Evolutionary conservation across 179 eudicot species (phyloP).

Genomic region (Carnegiea gigantea): DNA sequence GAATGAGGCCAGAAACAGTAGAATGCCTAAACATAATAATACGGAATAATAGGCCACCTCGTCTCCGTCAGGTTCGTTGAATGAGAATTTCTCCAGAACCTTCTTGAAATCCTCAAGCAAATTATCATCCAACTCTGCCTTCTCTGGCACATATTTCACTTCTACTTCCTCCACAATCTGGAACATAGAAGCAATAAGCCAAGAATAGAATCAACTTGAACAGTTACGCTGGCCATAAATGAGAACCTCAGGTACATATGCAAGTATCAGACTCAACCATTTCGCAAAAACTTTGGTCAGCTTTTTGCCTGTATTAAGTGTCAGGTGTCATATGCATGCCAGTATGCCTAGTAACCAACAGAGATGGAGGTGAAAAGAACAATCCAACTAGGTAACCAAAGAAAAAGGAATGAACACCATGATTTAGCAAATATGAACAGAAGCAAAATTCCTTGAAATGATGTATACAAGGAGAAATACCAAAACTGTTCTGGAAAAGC

Average conservation of each 20-base stretch:
- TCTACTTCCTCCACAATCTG: slow-evolving; percentile 64
- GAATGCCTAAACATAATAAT: neutral
- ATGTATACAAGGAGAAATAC: neutral
- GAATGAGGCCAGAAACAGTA: neutral
- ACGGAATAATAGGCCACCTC: slow-evolving; percentile 42
- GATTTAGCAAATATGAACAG: no score
- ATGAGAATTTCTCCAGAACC: slow-evolving; percentile 75
- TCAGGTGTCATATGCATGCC: neutral
- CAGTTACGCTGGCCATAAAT: neutral
- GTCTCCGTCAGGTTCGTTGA: slow-evolving; percentile 48
- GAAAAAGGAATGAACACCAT: no score
- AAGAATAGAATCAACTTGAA: neutral
- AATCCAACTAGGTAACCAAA: neutral
- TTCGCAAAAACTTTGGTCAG: neutral
- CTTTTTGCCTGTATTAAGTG: neutral
- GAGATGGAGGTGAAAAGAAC: neutral
- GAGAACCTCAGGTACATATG: neutral
- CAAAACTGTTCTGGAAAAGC: neutral
- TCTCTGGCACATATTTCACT: slow-evolving; percentile 76
- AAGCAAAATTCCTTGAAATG: neutral
- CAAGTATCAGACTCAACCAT: neutral
- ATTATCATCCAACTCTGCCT: slow-evolving; percentile 60
- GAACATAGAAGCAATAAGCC: neutral
- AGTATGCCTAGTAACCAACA: neutral
- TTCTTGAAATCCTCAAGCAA: slow-evolving; percentile 62